Percentiles rank a stretch among this genome's conserved stretches.
These are phyloP conservation scores for Colletotrichum gloeosporioides DNA, from an alignment of 2,329 filamentous ascomycete species.

Conservation along the genomic window DNA sequence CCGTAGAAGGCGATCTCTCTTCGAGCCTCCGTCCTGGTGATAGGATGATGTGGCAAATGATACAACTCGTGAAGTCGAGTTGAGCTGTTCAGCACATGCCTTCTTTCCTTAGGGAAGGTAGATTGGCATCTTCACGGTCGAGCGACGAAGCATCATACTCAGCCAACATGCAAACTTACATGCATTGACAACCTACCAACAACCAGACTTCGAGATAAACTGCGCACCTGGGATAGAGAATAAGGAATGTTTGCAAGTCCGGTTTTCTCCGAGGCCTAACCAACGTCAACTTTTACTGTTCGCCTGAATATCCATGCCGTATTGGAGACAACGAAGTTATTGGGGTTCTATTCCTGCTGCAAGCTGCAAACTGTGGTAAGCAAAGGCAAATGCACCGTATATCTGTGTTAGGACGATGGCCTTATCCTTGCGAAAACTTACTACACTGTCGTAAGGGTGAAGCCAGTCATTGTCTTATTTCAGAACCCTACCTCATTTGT, in stretches of 20 bases:
- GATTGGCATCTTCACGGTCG: neutral
- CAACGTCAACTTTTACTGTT: neutral
- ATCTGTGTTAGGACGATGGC: fast-evolving
- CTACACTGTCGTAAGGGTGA: neutral
- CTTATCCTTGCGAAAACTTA: neutral
- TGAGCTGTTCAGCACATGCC: too few species aligned
- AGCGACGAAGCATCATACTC: neutral
- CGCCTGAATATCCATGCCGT: neutral
- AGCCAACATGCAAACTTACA: neutral
- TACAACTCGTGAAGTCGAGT: neutral
- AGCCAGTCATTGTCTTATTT: neutral
- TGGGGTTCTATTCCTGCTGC: neutral
- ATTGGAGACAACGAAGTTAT: neutral
- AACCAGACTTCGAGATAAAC: neutral
- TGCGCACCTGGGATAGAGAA: neutral
- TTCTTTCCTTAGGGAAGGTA: neutral
- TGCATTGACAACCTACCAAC: neutral
- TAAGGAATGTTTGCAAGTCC: neutral
- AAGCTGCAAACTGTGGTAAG: neutral
- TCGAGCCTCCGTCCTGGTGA: neutral
- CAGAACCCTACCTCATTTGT: neutral
- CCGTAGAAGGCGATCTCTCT: neutral
- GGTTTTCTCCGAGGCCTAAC: neutral
- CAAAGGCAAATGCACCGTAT: neutral
- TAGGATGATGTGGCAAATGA: neutral